phyloP scores from a whole-genome alignment of 2,329 filamentous ascomycete genomes.

The Myrmaecium sp. region DNA sequence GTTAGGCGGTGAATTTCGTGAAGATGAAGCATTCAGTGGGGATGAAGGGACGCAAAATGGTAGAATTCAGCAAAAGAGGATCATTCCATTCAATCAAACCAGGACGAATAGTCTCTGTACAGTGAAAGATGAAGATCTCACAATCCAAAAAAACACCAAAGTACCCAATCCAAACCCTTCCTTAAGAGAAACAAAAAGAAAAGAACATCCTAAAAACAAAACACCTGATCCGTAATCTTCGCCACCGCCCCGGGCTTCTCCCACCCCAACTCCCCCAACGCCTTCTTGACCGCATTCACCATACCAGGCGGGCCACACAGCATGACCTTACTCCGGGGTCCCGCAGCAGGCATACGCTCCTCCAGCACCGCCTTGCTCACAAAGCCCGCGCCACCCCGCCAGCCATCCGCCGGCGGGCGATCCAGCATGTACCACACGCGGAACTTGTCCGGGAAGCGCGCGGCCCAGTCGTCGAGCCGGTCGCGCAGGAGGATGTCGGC shows the following conservation, averaged over 20 bases:
- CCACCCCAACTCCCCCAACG: slow-evolving; percentile 28
- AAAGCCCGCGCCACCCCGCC: slow-evolving; percentile 33
- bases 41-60: too few species aligned
- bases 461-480: slow-evolving; percentile 38
- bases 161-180: too few species aligned
- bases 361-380: slow-evolving; percentile 35
- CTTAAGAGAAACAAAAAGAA: too few species aligned
- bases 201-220: slow-evolving; percentile 39
- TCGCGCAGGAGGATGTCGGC: slow-evolving; percentile 41
- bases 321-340: slow-evolving; percentile 33
- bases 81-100: too few species aligned
- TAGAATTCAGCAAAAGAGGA: too few species aligned
- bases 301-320: slow-evolving; percentile 46
- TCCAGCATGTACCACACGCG: slow-evolving; percentile 40
- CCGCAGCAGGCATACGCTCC: slow-evolving; percentile 31
- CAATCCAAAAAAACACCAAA: too few species aligned
- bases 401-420: slow-evolving; percentile 26
- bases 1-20: too few species aligned
- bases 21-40: too few species aligned
- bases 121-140: too few species aligned
- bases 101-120: too few species aligned
- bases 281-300: slow-evolving; percentile 39
- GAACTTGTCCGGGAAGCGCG: slow-evolving; percentile 38
- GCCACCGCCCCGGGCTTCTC: slow-evolving; percentile 31
- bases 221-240: slow-evolving; percentile 39